Evolutionary conservation across 1,284 basidiomycete species (phyloP).

Genomic region (Termitomyces sp.): DNA sequence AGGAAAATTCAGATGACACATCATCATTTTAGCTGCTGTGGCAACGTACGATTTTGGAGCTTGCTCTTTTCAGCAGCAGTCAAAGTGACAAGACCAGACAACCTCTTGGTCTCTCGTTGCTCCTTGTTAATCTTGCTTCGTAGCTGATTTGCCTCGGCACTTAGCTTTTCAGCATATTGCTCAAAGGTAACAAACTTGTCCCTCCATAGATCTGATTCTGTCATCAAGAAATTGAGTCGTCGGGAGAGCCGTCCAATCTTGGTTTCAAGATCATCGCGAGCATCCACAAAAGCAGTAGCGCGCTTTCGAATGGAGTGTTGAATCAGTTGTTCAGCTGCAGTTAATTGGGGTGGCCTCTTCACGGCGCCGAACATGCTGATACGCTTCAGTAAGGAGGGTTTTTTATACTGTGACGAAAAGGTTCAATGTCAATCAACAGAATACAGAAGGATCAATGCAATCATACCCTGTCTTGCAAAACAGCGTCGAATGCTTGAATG

Average conservation of each 20-base stretch:
- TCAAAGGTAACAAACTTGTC: conserved; percentile 91
- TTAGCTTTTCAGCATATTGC: conserved; percentile 87
- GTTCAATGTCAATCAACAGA: not conserved
- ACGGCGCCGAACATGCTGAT: conserved; percentile 71
- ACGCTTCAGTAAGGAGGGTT: conserved; percentile 83
- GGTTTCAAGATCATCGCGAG: conserved; percentile 85
- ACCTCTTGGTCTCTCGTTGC: conserved; percentile 77
- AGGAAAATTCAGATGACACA: conserved; percentile 1
- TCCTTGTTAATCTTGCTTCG: conserved; percentile 83
- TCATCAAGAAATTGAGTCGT: conserved; percentile 87
- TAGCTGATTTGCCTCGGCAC: conserved; percentile 76
- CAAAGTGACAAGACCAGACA: conserved; percentile 72
- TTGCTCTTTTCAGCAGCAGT: conserved; percentile 74
- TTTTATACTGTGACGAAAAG: conserved; percentile 61
- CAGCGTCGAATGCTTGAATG: conserved; percentile 84
- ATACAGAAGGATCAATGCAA: conserved; percentile 10
- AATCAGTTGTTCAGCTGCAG: conserved; percentile 75
- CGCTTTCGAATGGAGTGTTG: conserved; percentile 85
- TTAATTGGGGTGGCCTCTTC: conserved; percentile 72
- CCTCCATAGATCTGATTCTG: conserved; percentile 83
- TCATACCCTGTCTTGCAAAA: conserved; percentile 78
- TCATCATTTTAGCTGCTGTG: conserved; percentile 11
- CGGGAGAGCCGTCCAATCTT: conserved; percentile 82
- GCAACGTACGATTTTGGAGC: conserved; percentile 61
- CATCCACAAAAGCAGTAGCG: conserved; percentile 88